Conservation (phyloP, 106 monocot species). For the Apostasia ramifera region DNA sequence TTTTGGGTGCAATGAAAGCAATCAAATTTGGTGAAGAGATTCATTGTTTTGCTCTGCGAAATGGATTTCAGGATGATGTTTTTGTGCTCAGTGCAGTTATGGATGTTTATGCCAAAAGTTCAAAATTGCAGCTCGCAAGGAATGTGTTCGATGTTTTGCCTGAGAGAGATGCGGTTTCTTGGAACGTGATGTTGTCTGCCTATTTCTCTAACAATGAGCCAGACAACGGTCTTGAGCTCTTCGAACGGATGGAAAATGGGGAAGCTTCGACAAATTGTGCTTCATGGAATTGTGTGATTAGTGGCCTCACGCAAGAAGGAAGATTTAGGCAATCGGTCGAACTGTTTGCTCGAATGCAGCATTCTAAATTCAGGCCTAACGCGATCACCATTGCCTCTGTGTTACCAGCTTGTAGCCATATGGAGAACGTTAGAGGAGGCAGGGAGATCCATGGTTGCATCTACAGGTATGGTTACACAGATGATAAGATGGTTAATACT, state of each 20-base stretch:
- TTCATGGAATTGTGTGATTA: constrained; percentile 72
- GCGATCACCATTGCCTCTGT: constrained; percentile 40
- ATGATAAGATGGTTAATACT: constrained; percentile 29
- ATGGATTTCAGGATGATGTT: constrained; percentile 28
- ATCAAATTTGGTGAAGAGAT: constrained; percentile 32
- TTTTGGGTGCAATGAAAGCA: constrained; percentile 23
- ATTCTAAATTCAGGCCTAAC: constrained; percentile 34
- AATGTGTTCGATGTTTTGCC: constrained; percentile 39
- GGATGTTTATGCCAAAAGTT: constrained; percentile 51
- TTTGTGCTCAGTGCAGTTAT: constrained; percentile 42
- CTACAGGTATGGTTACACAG: constrained; percentile 15
- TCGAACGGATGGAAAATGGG: constrained; percentile 31
- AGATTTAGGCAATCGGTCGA: constrained; percentile 27
- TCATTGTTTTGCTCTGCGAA: constrained; percentile 40
- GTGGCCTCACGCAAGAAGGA: constrained; percentile 40
- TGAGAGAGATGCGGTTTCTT: constrained; percentile 36
- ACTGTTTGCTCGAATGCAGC: constrained; percentile 49
- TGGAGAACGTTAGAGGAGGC: constrained; percentile 38
- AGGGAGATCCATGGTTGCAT: constrained; percentile 51
- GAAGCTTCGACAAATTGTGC: constrained; percentile 13
- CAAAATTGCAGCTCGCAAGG: constrained; percentile 22
- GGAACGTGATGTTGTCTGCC: constrained; percentile 56
- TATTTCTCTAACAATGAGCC: constrained; percentile 36
- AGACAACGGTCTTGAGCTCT: constrained; percentile 44
- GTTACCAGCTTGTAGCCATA: constrained; percentile 42